A percentile compares a stretch with the other conserved stretches of the same genome.
Evolutionary conservation across 2,329 filamentous ascomycete species (phyloP).

Genomic region (Trichoderma sp.): DNA sequence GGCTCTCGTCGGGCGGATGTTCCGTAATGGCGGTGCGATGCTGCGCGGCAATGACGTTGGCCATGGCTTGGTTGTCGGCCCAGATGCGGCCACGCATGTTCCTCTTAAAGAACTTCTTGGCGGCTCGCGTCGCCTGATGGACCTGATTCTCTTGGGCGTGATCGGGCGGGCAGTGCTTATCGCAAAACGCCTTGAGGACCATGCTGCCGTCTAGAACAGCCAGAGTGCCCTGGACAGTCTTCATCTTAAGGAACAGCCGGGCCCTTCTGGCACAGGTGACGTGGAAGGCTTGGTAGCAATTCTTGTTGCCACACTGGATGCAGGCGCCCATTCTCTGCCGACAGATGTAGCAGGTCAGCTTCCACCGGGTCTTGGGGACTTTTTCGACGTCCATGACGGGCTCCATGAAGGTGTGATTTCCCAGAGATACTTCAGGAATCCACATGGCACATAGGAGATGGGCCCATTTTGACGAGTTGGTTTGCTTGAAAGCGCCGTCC

Average conservation of each 20-base stretch:
- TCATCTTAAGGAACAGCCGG: conserved; percentile 92
- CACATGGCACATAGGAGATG: conserved; percentile 96
- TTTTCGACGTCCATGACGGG: conserved; percentile 98
- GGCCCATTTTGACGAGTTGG: conserved; percentile 93
- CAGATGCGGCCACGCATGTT: conserved; percentile 88
- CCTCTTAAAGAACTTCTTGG: conserved; percentile 85
- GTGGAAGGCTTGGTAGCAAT: conserved; percentile 95
- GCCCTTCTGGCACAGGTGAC: conserved; percentile 92
- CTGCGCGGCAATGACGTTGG: conserved; percentile 75
- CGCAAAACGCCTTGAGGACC: conserved; percentile 90
- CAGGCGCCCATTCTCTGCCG: conserved; percentile 97
- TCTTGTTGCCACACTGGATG: conserved; percentile 97
- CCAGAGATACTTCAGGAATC: conserved; percentile 95
- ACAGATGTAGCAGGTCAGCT: conserved; percentile 92
- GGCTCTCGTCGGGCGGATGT: conserved; percentile 77
- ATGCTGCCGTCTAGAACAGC: conserved; percentile 78
- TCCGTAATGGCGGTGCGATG: conserved; percentile 66
- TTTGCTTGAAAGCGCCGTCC: conserved; percentile 98
- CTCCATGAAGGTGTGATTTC: conserved; percentile 97
- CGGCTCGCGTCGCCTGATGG: conserved; percentile 74
- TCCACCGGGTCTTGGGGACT: conserved; percentile 93
- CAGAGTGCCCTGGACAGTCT: conserved; percentile 78
- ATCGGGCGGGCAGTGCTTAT: conserved; percentile 89
- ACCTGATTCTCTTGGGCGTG: conserved; percentile 87
- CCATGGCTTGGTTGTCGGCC: conserved; percentile 86